These are phyloP conservation scores for Zymoseptoria pseudotritici DNA, from an alignment of 2,329 filamentous ascomycete species.

Conservation along the genomic window DNA sequence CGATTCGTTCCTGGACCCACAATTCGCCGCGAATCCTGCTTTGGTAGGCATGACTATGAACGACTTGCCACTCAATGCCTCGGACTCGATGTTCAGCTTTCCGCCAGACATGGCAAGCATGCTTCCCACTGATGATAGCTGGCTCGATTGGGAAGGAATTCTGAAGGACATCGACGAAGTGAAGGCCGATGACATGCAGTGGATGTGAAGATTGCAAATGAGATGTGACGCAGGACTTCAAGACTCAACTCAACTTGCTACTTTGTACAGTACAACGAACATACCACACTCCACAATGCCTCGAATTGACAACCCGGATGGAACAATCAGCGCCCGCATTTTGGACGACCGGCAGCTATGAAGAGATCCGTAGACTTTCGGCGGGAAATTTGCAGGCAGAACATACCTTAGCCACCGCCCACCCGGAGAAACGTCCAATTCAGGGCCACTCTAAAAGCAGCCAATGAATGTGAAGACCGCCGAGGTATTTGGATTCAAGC, in stretches of 20 bases:
- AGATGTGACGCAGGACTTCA: not conserved
- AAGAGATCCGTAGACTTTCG: not conserved
- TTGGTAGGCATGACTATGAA: not conserved
- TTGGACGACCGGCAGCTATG: not conserved
- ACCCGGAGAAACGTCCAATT: not conserved
- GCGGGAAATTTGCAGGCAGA: not conserved
- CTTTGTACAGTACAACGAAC: not conserved
- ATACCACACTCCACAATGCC: not conserved
- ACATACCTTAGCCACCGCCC: not conserved
- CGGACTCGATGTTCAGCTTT: slow-evolving; percentile 12
- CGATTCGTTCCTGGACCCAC: not conserved
- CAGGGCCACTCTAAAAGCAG: not conserved
- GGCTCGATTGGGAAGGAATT: slow-evolving; percentile 31
- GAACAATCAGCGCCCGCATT: not conserved
- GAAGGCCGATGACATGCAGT: slow-evolving; percentile 49
- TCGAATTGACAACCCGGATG: not conserved
- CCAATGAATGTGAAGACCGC: not conserved
- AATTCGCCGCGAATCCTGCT: not conserved
- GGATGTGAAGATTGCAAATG: slow-evolving; percentile 33
- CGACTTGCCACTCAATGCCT: not conserved
- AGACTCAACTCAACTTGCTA: not conserved
- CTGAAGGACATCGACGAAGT: slow-evolving; percentile 34
- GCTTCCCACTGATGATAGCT: slow-evolving; percentile 15
- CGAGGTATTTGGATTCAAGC: not conserved
- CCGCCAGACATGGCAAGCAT: slow-evolving; percentile 16